Conservation (phyloP, 2,329 filamentous ascomycete genomes). For the Apiospora rasikravindrae region DNA sequence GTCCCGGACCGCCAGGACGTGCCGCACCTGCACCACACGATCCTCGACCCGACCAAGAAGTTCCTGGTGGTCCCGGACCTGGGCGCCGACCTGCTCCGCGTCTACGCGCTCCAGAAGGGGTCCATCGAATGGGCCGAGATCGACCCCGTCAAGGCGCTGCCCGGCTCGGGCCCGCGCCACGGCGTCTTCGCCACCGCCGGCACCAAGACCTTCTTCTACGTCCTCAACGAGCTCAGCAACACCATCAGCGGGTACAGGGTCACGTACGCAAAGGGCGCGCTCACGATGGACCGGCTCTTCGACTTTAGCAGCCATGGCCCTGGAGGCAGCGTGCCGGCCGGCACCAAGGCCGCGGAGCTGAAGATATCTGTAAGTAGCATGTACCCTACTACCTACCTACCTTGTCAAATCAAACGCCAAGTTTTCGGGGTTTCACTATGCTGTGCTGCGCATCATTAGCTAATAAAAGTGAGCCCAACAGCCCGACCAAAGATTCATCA, state of each 20-base stretch:
- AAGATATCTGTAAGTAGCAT: slow-evolving; percentile 58
- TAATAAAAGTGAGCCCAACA: no score
- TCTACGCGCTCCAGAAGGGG: slow-evolving; percentile 57
- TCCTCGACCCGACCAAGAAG: slow-evolving; percentile 23
- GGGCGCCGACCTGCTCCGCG: slow-evolving; percentile 61
- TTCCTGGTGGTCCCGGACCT: slow-evolving; percentile 24
- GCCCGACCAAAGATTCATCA: slow-evolving; percentile 66
- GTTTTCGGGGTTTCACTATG: neutral
- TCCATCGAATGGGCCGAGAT: slow-evolving; percentile 48
- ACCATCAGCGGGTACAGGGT: slow-evolving; percentile 62
- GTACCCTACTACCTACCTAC: no score
- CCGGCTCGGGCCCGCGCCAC: slow-evolving; percentile 70
- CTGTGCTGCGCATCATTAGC: no score
- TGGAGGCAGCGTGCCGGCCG: slow-evolving; percentile 44
- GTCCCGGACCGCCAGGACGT: slow-evolving; percentile 23
- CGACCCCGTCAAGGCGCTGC: slow-evolving; percentile 46
- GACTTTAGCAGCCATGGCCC: slow-evolving; percentile 54
- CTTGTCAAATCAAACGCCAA: neutral
- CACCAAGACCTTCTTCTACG: slow-evolving; percentile 57
- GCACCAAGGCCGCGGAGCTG: slow-evolving; percentile 60
- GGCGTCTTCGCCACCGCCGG: slow-evolving; percentile 58
- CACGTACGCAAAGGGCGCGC: slow-evolving; percentile 50
- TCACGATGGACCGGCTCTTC: slow-evolving; percentile 54
- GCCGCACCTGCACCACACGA: slow-evolving; percentile 24
- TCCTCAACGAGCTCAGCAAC: slow-evolving; percentile 66